phyloP scores from a whole-genome alignment of 345 rosid genomes.

The Bretschneidera sinensis region DNA sequence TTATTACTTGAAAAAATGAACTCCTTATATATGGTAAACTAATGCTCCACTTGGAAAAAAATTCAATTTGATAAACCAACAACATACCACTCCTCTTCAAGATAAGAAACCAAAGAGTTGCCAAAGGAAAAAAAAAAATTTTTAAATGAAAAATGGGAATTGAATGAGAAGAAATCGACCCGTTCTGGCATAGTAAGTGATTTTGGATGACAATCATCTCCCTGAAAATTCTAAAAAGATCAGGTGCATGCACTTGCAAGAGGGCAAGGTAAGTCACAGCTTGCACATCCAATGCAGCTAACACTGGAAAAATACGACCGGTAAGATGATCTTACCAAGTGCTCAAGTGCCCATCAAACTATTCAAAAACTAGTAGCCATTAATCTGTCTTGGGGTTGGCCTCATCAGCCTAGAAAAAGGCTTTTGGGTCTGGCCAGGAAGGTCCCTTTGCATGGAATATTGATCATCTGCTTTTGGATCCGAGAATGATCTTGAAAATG shows the following conservation, averaged over 20 bases:
- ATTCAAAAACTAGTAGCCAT: constrained; percentile 46
- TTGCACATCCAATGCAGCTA: not conserved
- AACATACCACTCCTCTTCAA: not conserved
- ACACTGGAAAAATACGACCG: not conserved
- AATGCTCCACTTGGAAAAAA: not conserved
- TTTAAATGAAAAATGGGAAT: not conserved
- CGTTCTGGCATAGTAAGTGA: constrained; percentile 1
- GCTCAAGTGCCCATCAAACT: not conserved
- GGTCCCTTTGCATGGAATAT: constrained; percentile 27
- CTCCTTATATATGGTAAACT: not conserved
- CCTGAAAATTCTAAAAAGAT: constrained; percentile 6
- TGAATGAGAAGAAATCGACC: not conserved
- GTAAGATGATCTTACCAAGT: not conserved
- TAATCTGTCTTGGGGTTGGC: constrained; percentile 48
- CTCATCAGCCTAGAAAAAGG: constrained; percentile 72
- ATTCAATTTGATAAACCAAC: not conserved
- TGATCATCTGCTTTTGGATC: constrained; percentile 39
- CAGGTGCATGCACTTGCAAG: not conserved
- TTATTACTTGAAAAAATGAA: no score
- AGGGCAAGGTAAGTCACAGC: not conserved
- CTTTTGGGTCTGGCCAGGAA: constrained; percentile 40
- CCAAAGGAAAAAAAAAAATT: not conserved
- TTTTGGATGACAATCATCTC: constrained; percentile 9
- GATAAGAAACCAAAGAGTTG: not conserved
- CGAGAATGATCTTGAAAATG: constrained; percentile 59